Base-by-base conservation (phyloP, 331 rosid species). In the Rhamnella rubrinervis region DNA sequence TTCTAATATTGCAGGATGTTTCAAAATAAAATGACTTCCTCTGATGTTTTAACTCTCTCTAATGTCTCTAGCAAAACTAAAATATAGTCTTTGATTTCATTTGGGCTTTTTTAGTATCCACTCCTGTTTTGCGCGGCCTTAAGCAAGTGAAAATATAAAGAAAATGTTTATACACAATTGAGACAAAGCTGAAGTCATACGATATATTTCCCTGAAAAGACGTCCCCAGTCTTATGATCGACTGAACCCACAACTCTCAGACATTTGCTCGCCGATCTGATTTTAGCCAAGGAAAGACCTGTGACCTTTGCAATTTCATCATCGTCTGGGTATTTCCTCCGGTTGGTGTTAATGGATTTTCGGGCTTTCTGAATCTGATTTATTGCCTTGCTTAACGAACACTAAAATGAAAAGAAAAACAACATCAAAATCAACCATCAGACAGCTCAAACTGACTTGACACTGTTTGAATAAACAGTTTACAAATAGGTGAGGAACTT, bases 201-300 rank as follows among this genome's bases (percentile, higher is more conserved):
- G 85, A 80, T 81, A 74, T 76, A 89, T 50, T 82, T 85, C 60
- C 86, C 74, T 25, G 74, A 66, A 17, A 71, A 59, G 78, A 63
- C 66, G 25, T 86, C 82, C 65, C 89, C 86, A 56, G 82, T 78
- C 83, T 87, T 89, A 74, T 85, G 96, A 87, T 87, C 81, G 72
- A 83, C 62, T 19, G 97, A 93, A 69, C 92, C 90, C 61, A 91
- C 92, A 41, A 85, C 83, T 89, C 92, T 88, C 59, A 84, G 63
- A 78, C 97, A 91, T 68, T 69, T 80, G 82, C 84, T 75, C 51
- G 96, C 98, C 57, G 83, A 77, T 80, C 90, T 87, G 80, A 93
- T 85, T 84, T 78, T 93, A 58, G 81, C 88, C 75, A 93, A 70
- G 60, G 98, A 84, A 78, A 93, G 95, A 55, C 96, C 97, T 7